Conservation (phyloP, 2,329 filamentous ascomycete genomes). For the Chalaropsis thielavioides region DNA sequence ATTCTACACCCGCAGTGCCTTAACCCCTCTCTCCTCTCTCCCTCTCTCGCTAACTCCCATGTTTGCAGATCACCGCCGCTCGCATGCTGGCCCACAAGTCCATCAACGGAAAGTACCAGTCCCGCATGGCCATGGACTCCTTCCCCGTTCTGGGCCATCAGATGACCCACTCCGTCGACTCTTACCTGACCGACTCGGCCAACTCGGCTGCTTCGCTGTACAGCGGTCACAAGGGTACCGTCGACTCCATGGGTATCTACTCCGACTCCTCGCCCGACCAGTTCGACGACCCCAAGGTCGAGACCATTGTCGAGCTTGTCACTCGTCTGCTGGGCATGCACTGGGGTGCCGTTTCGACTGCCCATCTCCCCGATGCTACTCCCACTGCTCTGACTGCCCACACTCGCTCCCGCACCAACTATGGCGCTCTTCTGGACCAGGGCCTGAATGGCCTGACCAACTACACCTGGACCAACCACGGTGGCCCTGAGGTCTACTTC, state of each 20-base stretch:
- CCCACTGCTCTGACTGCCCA: constrained; percentile 62
- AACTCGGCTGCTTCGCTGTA: constrained; percentile 74
- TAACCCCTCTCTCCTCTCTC: background rate
- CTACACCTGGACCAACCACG: constrained; percentile 65
- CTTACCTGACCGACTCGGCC: constrained; percentile 74
- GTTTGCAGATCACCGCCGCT: constrained; percentile 50
- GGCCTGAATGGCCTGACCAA: constrained; percentile 63
- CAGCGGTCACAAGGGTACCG: constrained; percentile 68
- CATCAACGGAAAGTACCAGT: constrained; percentile 73
- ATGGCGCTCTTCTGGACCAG: constrained; percentile 59
- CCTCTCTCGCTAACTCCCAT: background rate
- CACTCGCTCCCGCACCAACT: constrained; percentile 53
- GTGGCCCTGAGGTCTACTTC: constrained; percentile 67
- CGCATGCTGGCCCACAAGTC: constrained; percentile 68
- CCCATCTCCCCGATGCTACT: constrained; percentile 67
- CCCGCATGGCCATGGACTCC: constrained; percentile 60
- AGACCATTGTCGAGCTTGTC: constrained; percentile 69
- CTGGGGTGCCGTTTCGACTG: constrained; percentile 61
- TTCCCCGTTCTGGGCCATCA: constrained; percentile 79
- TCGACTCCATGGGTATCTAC: constrained; percentile 68
- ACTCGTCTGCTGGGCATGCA: constrained; percentile 49
- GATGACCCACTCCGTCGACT: constrained; percentile 77
- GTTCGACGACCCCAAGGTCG: constrained; percentile 76
- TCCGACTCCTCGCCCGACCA: constrained; percentile 57
- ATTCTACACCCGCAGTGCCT: background rate